A percentile compares a stretch with the other conserved stretches of the same genome.
Evolutionary conservation across 75 land plant genomes (phyloP).

Genomic region (Isoetes taiwanensis): DNA sequence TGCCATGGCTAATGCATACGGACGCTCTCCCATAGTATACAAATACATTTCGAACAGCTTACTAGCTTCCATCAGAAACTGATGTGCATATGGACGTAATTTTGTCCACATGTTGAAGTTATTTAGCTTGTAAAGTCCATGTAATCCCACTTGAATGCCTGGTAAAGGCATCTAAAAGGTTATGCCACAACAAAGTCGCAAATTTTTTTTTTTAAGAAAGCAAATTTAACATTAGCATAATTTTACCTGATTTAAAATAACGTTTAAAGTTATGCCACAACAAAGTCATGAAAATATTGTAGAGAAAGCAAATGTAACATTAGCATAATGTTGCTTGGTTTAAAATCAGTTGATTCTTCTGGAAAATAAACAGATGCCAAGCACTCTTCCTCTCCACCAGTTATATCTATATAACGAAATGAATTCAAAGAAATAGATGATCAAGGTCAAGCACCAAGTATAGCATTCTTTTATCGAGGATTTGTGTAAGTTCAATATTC

Average conservation of each 20-base stretch:
- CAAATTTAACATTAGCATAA: too few relatives aligned
- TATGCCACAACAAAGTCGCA: too few relatives aligned
- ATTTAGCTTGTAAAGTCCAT: constrained; percentile 44
- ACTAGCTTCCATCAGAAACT: constrained; percentile 70
- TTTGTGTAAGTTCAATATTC: constrained; percentile 38
- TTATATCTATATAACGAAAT: constrained; percentile 38
- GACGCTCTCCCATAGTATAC: constrained; percentile 88
- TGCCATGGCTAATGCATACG: constrained; percentile 77
- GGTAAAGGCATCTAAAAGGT: too few relatives aligned
- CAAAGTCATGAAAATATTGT: too few relatives aligned
- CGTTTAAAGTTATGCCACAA: too few relatives aligned
- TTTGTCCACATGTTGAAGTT: constrained; percentile 77
- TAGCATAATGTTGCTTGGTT: too few relatives aligned
- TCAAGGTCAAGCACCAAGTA: constrained; percentile 75
- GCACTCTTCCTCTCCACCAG: constrained; percentile 40
- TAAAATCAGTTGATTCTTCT: constrained; percentile 6
- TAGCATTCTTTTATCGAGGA: constrained; percentile 40
- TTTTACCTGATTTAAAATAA: too few relatives aligned
- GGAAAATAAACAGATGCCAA: constrained; percentile 28
- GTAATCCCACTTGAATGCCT: too few relatives aligned
- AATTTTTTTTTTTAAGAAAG: too few relatives aligned
- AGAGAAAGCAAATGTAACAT: too few relatives aligned
- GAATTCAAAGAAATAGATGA: constrained; percentile 91
- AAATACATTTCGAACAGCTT: constrained; percentile 81
- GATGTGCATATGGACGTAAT: constrained; percentile 72